Percentiles rank a stretch among this genome's conserved stretches.
phyloP scores from a whole-genome alignment of 805 yeast genomes.

The Candida namnaoensis region DNA sequence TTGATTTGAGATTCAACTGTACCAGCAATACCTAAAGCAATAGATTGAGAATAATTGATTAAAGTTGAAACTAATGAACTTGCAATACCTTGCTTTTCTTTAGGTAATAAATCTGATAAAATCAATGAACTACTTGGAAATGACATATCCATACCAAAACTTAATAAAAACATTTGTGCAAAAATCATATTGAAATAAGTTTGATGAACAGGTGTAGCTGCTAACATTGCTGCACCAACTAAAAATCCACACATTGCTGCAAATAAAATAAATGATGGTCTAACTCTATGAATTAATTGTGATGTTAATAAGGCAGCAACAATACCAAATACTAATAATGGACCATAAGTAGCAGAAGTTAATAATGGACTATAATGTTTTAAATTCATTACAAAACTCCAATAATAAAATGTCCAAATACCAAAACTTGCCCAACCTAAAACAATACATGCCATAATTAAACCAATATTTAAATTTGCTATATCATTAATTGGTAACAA shows the following conservation, averaged over 20 bases:
- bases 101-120: slow-evolving; percentile 50
- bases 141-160: slow-evolving; percentile 73
- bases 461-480: slow-evolving; percentile 33
- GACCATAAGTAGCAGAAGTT: slow-evolving; percentile 35
- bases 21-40: slow-evolving; percentile 67
- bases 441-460: slow-evolving; percentile 41
- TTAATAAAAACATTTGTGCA: slow-evolving; percentile 44
- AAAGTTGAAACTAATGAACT: slow-evolving; percentile 66
- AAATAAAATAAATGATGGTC: slow-evolving; percentile 42
- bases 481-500: slow-evolving; percentile 39
- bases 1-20: slow-evolving; percentile 43
- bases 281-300: slow-evolving; percentile 31
- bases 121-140: slow-evolving; percentile 69
- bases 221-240: slow-evolving; percentile 43
- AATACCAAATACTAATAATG: slow-evolving; percentile 43
- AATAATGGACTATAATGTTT: slow-evolving; percentile 38
- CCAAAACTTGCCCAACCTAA: slow-evolving; percentile 80
- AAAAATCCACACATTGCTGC: slow-evolving; percentile 45
- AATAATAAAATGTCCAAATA: slow-evolving; percentile 59
- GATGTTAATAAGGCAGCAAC: slow-evolving; percentile 48
- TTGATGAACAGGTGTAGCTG: slow-evolving; percentile 50
- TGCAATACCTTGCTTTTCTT: slow-evolving; percentile 67
- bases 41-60: slow-evolving; percentile 62
- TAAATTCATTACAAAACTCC: slow-evolving; percentile 40
- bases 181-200: slow-evolving; percentile 50